phyloP scores from a whole-genome alignment of 768 basidiomycete genomes.

The Collybia nuda region DNA sequence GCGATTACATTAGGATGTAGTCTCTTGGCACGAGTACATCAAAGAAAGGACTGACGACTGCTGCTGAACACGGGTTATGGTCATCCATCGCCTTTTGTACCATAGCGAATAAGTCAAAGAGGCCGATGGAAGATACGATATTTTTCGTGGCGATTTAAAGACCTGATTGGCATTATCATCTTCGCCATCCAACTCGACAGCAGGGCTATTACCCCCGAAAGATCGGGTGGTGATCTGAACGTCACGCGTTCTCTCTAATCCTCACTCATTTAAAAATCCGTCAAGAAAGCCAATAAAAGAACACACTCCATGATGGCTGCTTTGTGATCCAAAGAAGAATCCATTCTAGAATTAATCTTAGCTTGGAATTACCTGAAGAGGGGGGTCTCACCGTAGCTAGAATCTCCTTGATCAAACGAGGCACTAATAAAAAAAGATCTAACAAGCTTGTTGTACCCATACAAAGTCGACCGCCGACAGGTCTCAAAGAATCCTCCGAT shows the following conservation, averaged over 20 bases:
- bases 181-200: conserved; percentile 24
- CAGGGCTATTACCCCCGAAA: conserved; percentile 22
- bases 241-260: conserved; percentile 38
- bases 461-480: conserved; percentile 36
- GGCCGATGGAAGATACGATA: conserved; percentile 30
- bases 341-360: conserved; percentile 41
- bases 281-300: not conserved
- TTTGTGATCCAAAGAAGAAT: conserved; percentile 58
- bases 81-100: conserved; percentile 30
- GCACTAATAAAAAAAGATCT: conserved; percentile 52
- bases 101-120: conserved; percentile 33
- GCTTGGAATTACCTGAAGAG: not conserved
- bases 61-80: conserved; percentile 13
- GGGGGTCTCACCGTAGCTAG: conserved; percentile 21
- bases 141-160: conserved; percentile 16
- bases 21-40: not conserved
- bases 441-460: conserved; percentile 33
- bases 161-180: conserved; percentile 15
- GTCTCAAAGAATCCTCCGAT: conserved; percentile 54
- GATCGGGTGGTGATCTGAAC: conserved; percentile 45
- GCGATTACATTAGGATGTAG: not conserved
- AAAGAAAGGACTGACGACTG: conserved; percentile 3
- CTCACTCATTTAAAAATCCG: not conserved
- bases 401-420: conserved; percentile 43
- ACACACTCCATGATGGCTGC: conserved; percentile 53